A percentile compares a stretch with the other conserved stretches of the same genome.
These are phyloP conservation scores for Fennellomyces sp. DNA, from an alignment of 371 early-diverging fungal species.

Conservation along the genomic window DNA sequence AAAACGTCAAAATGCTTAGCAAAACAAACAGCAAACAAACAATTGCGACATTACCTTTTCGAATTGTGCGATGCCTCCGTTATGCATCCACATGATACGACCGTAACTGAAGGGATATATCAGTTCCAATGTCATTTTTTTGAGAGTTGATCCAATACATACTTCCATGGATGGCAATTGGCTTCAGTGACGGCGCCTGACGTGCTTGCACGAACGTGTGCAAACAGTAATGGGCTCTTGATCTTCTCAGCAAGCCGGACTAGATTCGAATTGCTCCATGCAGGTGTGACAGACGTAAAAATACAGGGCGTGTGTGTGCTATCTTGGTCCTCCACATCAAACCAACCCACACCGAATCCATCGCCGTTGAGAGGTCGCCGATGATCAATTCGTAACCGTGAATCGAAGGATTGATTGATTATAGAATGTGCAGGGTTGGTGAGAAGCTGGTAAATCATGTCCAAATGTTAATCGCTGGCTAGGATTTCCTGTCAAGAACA, in stretches of 20 bases:
- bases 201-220: slow-evolving; percentile 85
- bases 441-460: slow-evolving; percentile 52
- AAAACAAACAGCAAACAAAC: background rate
- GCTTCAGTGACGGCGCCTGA: slow-evolving; percentile 81
- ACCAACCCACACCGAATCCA: slow-evolving; percentile 90
- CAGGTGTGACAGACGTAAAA: slow-evolving; percentile 85
- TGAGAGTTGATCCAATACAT: slow-evolving; percentile 31
- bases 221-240: slow-evolving; percentile 78
- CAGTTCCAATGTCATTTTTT: no score
- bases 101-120: slow-evolving; percentile 54
- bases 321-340: slow-evolving; percentile 55
- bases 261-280: slow-evolving; percentile 86
- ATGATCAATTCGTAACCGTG: slow-evolving; percentile 67
- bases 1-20: background rate
- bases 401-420: slow-evolving; percentile 82
- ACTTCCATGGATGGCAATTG: slow-evolving; percentile 83
- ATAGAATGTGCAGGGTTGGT: slow-evolving; percentile 84
- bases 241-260: slow-evolving; percentile 82
- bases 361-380: slow-evolving; percentile 78
- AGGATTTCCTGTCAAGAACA: no score
- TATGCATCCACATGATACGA: slow-evolving; percentile 90
- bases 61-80: slow-evolving; percentile 79
- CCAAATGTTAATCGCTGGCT: no score
- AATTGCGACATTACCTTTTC: slow-evolving; percentile 49
- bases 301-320: slow-evolving; percentile 70